phyloP scores from a whole-genome alignment of 495 filamentous ascomycete genomes.

The Penicillium verhagenii region DNA sequence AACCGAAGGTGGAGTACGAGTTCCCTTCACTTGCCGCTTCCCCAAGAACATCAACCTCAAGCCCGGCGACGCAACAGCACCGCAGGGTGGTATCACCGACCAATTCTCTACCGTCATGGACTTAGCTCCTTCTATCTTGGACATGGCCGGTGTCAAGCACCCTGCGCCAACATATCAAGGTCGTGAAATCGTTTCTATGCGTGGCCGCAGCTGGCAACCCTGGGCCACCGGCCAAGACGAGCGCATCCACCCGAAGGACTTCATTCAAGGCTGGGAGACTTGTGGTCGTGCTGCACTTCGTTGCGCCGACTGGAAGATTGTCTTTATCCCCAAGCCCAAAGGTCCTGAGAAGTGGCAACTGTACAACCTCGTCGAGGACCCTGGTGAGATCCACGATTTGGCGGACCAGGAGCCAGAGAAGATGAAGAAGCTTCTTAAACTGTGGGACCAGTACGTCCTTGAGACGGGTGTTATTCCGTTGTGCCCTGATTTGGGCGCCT shows the following conservation, averaged over 20 bases:
- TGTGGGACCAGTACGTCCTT: slow-evolving; percentile 60
- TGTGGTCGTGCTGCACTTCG: slow-evolving; percentile 46
- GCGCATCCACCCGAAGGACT: slow-evolving; percentile 48
- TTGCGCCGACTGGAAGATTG: slow-evolving; percentile 49
- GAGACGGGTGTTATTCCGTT: slow-evolving; percentile 58
- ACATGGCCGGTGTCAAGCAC: slow-evolving; percentile 59
- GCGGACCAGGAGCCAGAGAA: slow-evolving; percentile 59
- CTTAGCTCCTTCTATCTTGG: slow-evolving; percentile 57
- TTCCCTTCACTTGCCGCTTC: slow-evolving; percentile 57
- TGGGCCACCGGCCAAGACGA: slow-evolving; percentile 34
- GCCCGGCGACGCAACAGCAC: slow-evolving; percentile 19
- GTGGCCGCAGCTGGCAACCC: slow-evolving; percentile 50
- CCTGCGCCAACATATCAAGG: slow-evolving; percentile 57
- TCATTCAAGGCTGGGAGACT: slow-evolving; percentile 49
- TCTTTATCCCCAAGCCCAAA: slow-evolving; percentile 49
- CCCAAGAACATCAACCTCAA: slow-evolving; percentile 29
- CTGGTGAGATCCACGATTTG: slow-evolving; percentile 56
- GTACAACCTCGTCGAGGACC: slow-evolving; percentile 43
- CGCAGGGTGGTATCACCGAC: slow-evolving; percentile 45
- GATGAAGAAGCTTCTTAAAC: slow-evolving; percentile 45
- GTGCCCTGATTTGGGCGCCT: slow-evolving; percentile 41
- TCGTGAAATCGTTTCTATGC: slow-evolving; percentile 57
- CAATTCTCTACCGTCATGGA: slow-evolving; percentile 66
- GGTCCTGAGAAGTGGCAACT: slow-evolving; percentile 50
- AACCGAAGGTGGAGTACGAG: slow-evolving; percentile 60